Base-by-base conservation (phyloP, 2,329 filamentous ascomycete species). In the Cordyceps militaris region DNA sequence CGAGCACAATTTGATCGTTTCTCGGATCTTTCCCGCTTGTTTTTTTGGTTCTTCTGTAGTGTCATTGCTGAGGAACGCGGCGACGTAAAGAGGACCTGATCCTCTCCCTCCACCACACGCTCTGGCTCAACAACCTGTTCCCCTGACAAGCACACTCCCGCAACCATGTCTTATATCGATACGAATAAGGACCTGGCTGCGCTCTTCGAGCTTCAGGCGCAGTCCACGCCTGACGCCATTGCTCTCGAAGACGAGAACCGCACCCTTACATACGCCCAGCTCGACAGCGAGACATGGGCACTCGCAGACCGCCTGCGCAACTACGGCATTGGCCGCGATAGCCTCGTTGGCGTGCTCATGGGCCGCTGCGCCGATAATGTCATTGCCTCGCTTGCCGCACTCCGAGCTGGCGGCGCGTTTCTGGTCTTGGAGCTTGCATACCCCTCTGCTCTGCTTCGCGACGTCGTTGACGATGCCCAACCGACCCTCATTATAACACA, bases 381-480 rank as follows among this genome's bases (percentile, higher is more conserved):
- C 60, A 85, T 92, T 70, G 85, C 88, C 16, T 91, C 86, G 66
- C 76, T 93, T 54, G 89, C 89, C 26, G 84, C 87, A n/a, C 79
- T 92, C 40, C 83, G 87, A 59, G 88, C 89, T 2, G 89, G 88
- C 53, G 89, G 89, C 56, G 89, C 89, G 1, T 93, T 91, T 67
- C 77, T 93, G 5, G 88, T 92, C 2, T 81, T 93, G 3, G 89
- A 93, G 71, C 77, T 91, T 50, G 89, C 89, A 3, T 92, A 92
- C 62, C 89, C 89, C 14, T 82, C 86, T 0, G 85, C 84, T 57
- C 76, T 92, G 50, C 75, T 93, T 61, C 81, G 86, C 53, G 88
- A 91, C 70, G 88, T 92, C 53, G 80, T 92, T 53, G 85, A 88
- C 30, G 89, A 93, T 74, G 86, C 88, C 11, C 80, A 79, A 28